Evolutionary conservation across 2,329 filamentous ascomycete species (phyloP), one percentile per base, ranked within the genome.

Genomic region (Tolypocladium amazonense): DNA sequence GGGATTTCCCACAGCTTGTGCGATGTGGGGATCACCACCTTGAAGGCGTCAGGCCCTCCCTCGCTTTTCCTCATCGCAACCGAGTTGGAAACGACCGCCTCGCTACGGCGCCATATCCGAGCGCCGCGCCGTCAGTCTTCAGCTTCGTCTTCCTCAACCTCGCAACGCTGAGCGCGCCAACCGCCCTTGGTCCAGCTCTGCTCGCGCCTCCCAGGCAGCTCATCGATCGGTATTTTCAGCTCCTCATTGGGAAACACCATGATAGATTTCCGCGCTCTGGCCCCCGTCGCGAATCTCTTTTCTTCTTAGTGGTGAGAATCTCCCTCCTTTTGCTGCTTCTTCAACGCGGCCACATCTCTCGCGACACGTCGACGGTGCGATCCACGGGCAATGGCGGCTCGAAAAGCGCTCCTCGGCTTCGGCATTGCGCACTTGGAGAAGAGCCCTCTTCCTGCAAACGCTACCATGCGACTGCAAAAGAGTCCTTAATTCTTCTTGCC

Each of bases 261-360:
- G 75, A 75, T 73, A 73, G 68, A 69, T 71, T 76, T 73, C 71
- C 67, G 70, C 67, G 66, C 67, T 64, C 63, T 67, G 66, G 62
- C 65, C 62, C 66, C 69, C 63, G 62, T 66, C 65, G 64, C 66
- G 63, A 68, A 67, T 63, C 65, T 70, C 64, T 71, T 65, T 68
- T 71, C 69, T 62, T 75, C 68, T 68, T 77, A 77, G 73, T 74
- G 72, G 75, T 77, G 66, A 72, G 73, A 70, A 37, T 18, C 58
- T 52, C n/a, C 20, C 7, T 12, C 38, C 37, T 14, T 35, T 2
- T 15, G 14, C 30, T 35, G 20, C 18, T 14, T 54, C 20, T 37
- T 3, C 4, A 4, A 23, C 15, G 50, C 50, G 30, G 12, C 20
- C 3, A 35, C 20, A 11, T 54, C 30, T 53, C 8, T 54, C 20